A percentile compares a stretch with the other conserved stretches of the same genome.
Conservation (phyloP, 768 basidiomycete genomes). For the Leccinellum albellum region DNA sequence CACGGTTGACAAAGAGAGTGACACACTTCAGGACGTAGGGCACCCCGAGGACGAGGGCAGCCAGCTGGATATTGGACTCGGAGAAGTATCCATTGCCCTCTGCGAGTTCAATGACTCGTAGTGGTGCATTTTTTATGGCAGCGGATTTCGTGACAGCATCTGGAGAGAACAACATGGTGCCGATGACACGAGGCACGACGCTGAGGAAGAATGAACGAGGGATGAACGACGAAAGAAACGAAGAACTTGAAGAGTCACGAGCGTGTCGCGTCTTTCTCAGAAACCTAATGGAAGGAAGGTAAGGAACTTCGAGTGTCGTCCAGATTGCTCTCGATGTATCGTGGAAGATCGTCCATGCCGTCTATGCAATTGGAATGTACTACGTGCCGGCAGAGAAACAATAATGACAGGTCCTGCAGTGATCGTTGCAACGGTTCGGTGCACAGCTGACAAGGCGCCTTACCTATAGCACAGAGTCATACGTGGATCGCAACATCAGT, state of each 20-base stretch:
- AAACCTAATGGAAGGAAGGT: not conserved
- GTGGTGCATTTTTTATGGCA: slow-evolving; percentile 81
- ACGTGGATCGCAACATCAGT: not conserved
- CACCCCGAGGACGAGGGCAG: slow-evolving; percentile 71
- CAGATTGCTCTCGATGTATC: slow-evolving; percentile 50
- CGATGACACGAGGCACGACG: slow-evolving; percentile 6
- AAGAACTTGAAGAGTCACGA: not conserved
- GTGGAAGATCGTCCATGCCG: slow-evolving; percentile 61
- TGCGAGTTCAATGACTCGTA: slow-evolving; percentile 58
- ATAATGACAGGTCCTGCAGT: slow-evolving; percentile 57
- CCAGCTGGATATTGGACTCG: slow-evolving; percentile 69
- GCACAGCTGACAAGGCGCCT: slow-evolving; percentile 67
- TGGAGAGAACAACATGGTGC: slow-evolving; percentile 41
- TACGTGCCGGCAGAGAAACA: slow-evolving; percentile 86
- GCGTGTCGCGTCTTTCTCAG: slow-evolving; percentile 16
- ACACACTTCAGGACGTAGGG: slow-evolving; percentile 83
- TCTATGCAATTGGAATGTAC: slow-evolving; percentile 78
- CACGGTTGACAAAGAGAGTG: slow-evolving; percentile 72
- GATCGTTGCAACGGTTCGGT: slow-evolving; percentile 51
- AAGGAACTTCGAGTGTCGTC: slow-evolving; percentile 32
- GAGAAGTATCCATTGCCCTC: slow-evolving; percentile 83
- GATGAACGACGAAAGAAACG: not conserved
- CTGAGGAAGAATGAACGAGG: not conserved
- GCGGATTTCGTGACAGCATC: slow-evolving; percentile 65
- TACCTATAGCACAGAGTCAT: slow-evolving; percentile 39